Base-by-base conservation (phyloP, 306 rosid species). In the Myrica gale region DNA sequence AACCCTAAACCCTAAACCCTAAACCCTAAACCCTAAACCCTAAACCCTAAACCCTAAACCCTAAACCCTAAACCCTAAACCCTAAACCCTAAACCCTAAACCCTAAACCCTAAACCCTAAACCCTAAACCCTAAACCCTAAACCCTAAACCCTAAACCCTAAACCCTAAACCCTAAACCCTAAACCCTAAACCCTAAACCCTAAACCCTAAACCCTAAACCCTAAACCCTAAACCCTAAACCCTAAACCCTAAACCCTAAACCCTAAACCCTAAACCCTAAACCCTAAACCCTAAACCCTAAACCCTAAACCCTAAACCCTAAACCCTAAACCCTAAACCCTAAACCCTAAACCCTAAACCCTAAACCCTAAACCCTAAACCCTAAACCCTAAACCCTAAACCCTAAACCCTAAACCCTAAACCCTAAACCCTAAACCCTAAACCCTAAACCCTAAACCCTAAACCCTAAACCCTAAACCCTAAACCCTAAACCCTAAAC, bases 171-270 rank as follows among this genome's bases (percentile, higher is more conserved):
- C 65, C 39, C 37, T 58, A 58, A n/a, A 58, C 7, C 65, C 5
- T 58, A 58, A 58, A 58, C 65, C 65, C 65, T 19, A 58, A 19
- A 58, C 37, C 37, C 65, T 58, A 58, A 58, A 58, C 65, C 65
- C 65, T 58, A 21, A 4, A 58, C 65, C 65, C 37, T 58, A 58
- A n/a, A 58, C 7, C 65, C 37, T 58, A 58, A 58, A 58, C 26
- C 7, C 6, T 2, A 17, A 58, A 58, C 2, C 32, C 4, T 3
- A 17, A 58, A 58, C 0, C 19, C 4, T 13, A 58, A 19, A 58
- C 32, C 65, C 37, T 58, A 58, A 19, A 58, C 65, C 32, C 65
- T 58, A 58, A 58, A 58, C 65, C 65, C 19, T 17, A 58, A 58
- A 5, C 37, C 37, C 19, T 17, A 58, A 19, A 26, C 65, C 65